These are phyloP conservation scores for Aspergillus sojae DNA, from an alignment of 2,329 filamentous ascomycete species.

Conservation along the genomic window DNA sequence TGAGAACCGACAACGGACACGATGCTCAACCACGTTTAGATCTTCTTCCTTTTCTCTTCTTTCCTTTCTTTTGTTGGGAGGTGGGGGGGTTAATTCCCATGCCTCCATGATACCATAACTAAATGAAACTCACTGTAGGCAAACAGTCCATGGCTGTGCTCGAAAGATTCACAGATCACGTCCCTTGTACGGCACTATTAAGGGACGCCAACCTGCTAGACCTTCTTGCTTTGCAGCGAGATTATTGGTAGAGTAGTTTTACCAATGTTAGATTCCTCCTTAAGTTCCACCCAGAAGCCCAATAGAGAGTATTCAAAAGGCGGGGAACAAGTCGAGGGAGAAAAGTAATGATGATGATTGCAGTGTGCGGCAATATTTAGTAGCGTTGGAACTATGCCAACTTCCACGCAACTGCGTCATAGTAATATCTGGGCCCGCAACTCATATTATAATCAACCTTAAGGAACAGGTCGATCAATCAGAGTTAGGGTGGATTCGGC, in stretches of 20 bases:
- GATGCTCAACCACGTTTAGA: neutral
- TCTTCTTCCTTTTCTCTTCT: neutral
- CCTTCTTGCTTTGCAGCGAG: slow-evolving; percentile 16
- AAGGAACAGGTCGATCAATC: neutral
- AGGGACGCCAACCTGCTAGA: slow-evolving; percentile 5
- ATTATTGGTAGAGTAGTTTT: slow-evolving; percentile 26
- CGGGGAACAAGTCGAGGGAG: neutral
- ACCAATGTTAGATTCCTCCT: slow-evolving; percentile 40
- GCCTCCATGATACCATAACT: neutral
- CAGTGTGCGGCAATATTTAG: neutral
- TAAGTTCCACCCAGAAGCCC: slow-evolving; percentile 31
- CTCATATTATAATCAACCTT: neutral
- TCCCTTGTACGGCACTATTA: neutral
- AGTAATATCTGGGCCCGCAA: neutral
- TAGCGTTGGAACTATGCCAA: neutral
- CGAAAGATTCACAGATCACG: neutral
- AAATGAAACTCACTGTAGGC: neutral
- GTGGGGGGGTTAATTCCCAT: neutral
- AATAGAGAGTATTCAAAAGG: neutral
- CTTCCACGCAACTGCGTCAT: neutral
- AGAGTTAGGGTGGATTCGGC: neutral
- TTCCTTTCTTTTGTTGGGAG: too few relatives aligned
- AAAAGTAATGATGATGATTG: slow-evolving; percentile 10
- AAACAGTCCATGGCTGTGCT: neutral
- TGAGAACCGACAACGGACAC: neutral